Conservation (phyloP, 306 rosid genomes). For the Castanospermum australe region DNA sequence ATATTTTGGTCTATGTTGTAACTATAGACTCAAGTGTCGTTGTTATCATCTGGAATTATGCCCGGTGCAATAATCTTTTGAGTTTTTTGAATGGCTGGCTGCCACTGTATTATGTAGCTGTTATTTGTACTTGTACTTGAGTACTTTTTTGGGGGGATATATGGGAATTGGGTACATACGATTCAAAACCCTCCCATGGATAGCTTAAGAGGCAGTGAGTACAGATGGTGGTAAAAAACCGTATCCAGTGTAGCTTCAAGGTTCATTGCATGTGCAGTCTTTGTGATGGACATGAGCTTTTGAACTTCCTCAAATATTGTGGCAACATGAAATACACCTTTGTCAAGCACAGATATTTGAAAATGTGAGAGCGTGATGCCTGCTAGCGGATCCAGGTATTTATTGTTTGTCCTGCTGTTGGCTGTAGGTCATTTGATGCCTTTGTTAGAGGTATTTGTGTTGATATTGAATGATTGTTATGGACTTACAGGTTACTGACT, state of each 20-base stretch:
- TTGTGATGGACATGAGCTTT: background rate
- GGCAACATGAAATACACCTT: background rate
- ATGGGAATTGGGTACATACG: background rate
- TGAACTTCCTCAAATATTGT: background rate
- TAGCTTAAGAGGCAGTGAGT: background rate
- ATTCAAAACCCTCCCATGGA: background rate
- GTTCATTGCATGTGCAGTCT: background rate
- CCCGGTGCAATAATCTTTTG: too few relatives aligned
- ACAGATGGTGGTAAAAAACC: background rate
- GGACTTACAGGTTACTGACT: background rate
- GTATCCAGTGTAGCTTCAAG: background rate
- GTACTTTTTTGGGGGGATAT: background rate
- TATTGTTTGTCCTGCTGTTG: background rate
- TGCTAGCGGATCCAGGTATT: background rate
- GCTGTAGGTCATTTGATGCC: background rate
- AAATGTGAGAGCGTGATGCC: background rate
- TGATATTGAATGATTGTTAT: background rate
- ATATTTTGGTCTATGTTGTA: too few relatives aligned
- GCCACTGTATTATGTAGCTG: background rate
- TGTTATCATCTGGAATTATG: background rate
- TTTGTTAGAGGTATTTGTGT: background rate
- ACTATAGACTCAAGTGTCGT: background rate
- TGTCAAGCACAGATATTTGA: background rate
- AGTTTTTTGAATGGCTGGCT: background rate
- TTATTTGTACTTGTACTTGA: background rate